phyloP scores from a whole-genome alignment of 2,329 filamentous ascomycete species.

The Trichoderma sp. region DNA sequence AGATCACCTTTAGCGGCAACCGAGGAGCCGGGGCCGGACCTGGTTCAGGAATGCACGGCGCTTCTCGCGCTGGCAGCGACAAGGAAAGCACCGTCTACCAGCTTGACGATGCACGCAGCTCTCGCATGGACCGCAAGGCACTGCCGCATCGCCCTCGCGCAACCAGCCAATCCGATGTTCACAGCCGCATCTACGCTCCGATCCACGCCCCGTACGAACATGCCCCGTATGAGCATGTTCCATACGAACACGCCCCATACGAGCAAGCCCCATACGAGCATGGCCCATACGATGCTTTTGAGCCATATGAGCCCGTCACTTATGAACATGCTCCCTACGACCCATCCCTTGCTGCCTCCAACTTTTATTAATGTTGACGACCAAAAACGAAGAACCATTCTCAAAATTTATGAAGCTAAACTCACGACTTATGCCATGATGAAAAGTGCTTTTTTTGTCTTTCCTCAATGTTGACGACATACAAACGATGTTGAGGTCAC shows the following conservation, averaged over 20 bases:
- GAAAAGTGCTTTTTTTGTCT: constrained; percentile 20
- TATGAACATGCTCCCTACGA: constrained; percentile 29
- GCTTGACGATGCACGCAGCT: constrained; percentile 43
- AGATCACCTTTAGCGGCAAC: constrained; percentile 53
- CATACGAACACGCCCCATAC: constrained; percentile 26
- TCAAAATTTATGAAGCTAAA: not conserved
- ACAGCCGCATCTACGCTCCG: constrained; percentile 35
- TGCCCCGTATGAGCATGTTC: constrained; percentile 23
- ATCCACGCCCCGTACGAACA: constrained; percentile 32
- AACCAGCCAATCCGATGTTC: constrained; percentile 50
- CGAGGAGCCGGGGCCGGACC: constrained; percentile 20
- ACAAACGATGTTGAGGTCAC: constrained; percentile 22
- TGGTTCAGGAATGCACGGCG: constrained; percentile 19
- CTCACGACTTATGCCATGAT: constrained; percentile 11
- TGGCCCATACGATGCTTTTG: constrained; percentile 13
- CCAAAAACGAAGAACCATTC: constrained; percentile 29
- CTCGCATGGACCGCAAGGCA: constrained; percentile 41
- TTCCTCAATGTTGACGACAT: constrained; percentile 20
- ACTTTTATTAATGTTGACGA: constrained; percentile 33
- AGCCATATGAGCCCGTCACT: constrained; percentile 6
- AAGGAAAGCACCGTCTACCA: constrained; percentile 47
- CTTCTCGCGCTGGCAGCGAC: constrained; percentile 48
- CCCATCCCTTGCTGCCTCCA: constrained; percentile 28
- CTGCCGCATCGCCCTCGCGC: constrained; percentile 46
- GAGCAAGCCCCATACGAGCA: constrained; percentile 28